Percentiles rank a stretch among this genome's conserved stretches.
Conservation (phyloP, 768 basidiomycete species). For the Boletus tomentosulus region DNA sequence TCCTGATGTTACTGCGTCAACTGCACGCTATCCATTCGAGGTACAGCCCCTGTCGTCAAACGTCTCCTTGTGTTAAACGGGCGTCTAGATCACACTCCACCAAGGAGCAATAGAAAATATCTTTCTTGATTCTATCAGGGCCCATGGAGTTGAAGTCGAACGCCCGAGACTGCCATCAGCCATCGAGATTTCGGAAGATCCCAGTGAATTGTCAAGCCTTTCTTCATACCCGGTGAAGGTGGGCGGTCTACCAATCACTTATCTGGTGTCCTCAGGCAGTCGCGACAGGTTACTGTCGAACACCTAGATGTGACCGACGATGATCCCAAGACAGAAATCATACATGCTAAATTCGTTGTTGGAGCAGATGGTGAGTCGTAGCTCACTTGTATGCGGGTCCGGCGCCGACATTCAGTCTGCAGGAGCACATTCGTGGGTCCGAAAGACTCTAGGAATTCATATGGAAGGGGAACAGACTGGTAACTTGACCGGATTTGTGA, state of each 20-base stretch:
- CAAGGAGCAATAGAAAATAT: constrained; percentile 42
- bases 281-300: constrained; percentile 21
- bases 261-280: not conserved
- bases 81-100: constrained; percentile 32
- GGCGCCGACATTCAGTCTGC: not conserved
- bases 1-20: constrained; percentile 56
- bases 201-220: constrained; percentile 32
- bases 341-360: constrained; percentile 34
- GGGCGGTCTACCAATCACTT: not conserved
- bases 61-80: not conserved
- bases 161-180: constrained; percentile 31
- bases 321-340: constrained; percentile 29
- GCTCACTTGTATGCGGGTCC: not conserved
- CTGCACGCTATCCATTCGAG: constrained; percentile 70
- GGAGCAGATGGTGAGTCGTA: constrained; percentile 31
- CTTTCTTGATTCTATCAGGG: constrained; percentile 38
- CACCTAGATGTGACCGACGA: constrained; percentile 23
- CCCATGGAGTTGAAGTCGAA: constrained; percentile 32
- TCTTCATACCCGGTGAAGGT: constrained; percentile 33
- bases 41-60: constrained; percentile 28
- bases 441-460: constrained; percentile 39
- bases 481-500: constrained; percentile 1
- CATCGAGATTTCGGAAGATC: constrained; percentile 34
- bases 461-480: constrained; percentile 52
- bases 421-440: constrained; percentile 47